A percentile compares a stretch with the other conserved stretches of the same genome.
Evolutionary conservation across 2,329 filamentous ascomycete species (phyloP).

Genomic region (Sclerotinia spermophila): DNA sequence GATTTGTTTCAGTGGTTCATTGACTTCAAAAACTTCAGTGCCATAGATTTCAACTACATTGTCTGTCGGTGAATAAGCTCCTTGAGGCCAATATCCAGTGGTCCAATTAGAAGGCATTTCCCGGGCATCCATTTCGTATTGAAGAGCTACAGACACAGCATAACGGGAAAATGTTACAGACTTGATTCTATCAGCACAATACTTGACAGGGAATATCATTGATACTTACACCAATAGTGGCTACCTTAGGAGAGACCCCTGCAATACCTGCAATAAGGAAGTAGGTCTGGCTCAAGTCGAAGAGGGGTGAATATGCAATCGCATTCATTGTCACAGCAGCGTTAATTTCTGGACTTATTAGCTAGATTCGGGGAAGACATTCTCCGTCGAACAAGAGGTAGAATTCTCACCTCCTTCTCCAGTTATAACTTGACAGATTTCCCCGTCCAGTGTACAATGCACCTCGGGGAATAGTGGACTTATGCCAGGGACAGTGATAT

Average conservation of each 20-base stretch:
- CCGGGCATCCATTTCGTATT: constrained; percentile 69
- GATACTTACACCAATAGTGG: constrained; percentile 49
- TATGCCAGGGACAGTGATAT: constrained; percentile 56
- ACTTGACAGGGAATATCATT: background rate
- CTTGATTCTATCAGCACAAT: background rate
- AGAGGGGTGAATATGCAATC: constrained; percentile 55
- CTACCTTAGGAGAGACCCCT: constrained; percentile 64
- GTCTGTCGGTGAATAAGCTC: constrained; percentile 47
- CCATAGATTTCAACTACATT: constrained; percentile 59
- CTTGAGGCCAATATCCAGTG: constrained; percentile 66
- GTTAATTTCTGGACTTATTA: constrained; percentile 47
- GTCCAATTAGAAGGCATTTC: constrained; percentile 61
- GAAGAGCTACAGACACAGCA: constrained; percentile 67
- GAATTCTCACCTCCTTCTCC: constrained; percentile 12
- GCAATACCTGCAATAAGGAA: constrained; percentile 69
- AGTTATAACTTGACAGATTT: constrained; percentile 57
- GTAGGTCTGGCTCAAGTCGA: constrained; percentile 64
- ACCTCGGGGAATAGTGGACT: constrained; percentile 58
- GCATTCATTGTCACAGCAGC: constrained; percentile 62
- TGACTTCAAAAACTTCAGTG: constrained; percentile 65
- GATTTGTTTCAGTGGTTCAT: constrained; percentile 49
- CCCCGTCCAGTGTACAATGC: constrained; percentile 56
- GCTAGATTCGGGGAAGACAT: background rate
- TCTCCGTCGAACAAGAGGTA: background rate
- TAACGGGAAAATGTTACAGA: constrained; percentile 64